Percentiles rank a stretch among this genome's conserved stretches.
phyloP scores from a whole-genome alignment of 2,329 filamentous ascomycete species.

The Claviceps quebecensis region DNA sequence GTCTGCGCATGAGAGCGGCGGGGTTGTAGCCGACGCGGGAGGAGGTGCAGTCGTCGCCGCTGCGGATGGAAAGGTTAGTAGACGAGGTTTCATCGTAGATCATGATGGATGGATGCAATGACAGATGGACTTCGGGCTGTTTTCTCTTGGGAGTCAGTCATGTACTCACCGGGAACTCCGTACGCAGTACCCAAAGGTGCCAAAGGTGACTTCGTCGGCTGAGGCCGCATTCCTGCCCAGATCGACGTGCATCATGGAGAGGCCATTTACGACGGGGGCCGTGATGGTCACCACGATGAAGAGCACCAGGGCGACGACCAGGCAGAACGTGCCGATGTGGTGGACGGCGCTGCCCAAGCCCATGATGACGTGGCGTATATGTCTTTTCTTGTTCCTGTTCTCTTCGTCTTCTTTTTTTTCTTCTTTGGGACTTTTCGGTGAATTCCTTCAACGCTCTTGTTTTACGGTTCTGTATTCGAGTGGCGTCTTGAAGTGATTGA shows the following conservation, averaged over 20 bases:
- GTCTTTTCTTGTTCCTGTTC: not conserved
- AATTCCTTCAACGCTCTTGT: too few relatives aligned
- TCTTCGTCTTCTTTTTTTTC: not conserved
- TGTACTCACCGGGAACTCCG: slow-evolving; percentile 14
- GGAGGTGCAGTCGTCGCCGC: slow-evolving; percentile 31
- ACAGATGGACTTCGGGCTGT: not conserved
- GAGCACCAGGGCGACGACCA: slow-evolving; percentile 40
- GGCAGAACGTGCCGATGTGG: slow-evolving; percentile 42
- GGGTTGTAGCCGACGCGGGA: slow-evolving; percentile 42
- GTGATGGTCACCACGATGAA: slow-evolving; percentile 45
- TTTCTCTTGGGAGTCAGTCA: not conserved
- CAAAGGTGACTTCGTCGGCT: slow-evolving; percentile 33
- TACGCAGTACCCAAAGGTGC: slow-evolving; percentile 47
- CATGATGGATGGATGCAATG: too few relatives aligned
- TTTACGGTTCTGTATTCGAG: not conserved
- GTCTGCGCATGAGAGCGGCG: slow-evolving; percentile 25
- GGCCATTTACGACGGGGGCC: slow-evolving; percentile 40
- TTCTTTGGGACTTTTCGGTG: not conserved
- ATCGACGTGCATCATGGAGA: slow-evolving; percentile 39
- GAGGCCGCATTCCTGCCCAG: slow-evolving; percentile 22
- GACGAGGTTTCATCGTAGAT: too few relatives aligned
- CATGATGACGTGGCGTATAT: slow-evolving; percentile 19
- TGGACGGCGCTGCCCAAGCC: slow-evolving; percentile 36
- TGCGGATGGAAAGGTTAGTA: not conserved
- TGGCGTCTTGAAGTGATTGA: not conserved